Evolutionary conservation across 352 stramenopile species (phyloP), one percentile per base, ranked within the genome.

Genomic region (Pythium biforme): DNA sequence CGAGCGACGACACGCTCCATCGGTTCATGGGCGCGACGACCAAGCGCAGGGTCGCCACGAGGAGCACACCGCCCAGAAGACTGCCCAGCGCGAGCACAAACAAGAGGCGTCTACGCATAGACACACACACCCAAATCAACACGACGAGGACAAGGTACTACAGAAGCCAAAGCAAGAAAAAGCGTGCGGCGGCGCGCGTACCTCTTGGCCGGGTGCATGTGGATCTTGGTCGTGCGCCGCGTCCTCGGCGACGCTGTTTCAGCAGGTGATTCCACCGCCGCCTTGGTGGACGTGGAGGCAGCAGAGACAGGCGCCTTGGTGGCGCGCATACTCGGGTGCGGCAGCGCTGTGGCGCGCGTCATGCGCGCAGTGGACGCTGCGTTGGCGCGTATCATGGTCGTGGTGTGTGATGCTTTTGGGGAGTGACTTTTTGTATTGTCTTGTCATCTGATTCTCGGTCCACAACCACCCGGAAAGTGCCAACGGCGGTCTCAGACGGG

Each of bases 151-250:
- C 8, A n/a, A 43, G 37, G 14, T 10, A 34, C 5, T 34, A 5
- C 31, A 34, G 5, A 5, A 34, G 31, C 31, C n/a, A n/a, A n/a
- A n/a, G n/a, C n/a, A n/a, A n/a, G n/a, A n/a, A n/a, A n/a, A n/a
- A n/a, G n/a, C n/a, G 31, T 34, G 31, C 5, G 31, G 10, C 10
- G 1, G 12, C n/a, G 3, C 1, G 20, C 49, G 59, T 48, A 73
- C 66, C 60, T n/a, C 48, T 73, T 73, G 40, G 50, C 60, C 0
- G 66, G 66, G 55, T 73, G 66, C 66, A 73, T 73, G 60, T 73
- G 66, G 31, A 72, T 59, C 27, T 58, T 60, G 19, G 51, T 2
- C 8, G 49, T 41, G 15, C 39, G 64, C 17, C 41, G 19, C 53
- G 8, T 56, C 19, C 23, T 33, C 43, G n/a, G 14, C 19, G 17